Percentiles rank a stretch among this genome's conserved stretches.
Conservation (phyloP, 228 moss, liverwort and hornwort species). For the Sphagnum magellanicum region DNA sequence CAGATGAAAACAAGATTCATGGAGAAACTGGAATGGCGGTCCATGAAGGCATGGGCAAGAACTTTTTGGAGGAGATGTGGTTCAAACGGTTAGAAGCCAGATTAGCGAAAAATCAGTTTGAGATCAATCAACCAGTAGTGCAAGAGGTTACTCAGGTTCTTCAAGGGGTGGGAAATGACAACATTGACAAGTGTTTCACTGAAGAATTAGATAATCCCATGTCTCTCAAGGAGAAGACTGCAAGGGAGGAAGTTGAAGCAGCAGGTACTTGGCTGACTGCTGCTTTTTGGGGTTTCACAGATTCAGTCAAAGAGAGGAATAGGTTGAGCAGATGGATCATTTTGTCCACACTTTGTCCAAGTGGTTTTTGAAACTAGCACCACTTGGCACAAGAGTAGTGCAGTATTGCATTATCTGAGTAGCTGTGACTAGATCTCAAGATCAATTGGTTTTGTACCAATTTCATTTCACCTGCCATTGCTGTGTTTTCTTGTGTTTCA, state of each 20-base stretch:
- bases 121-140: constrained; percentile 53
- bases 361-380: too few species aligned
- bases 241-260: constrained; percentile 30
- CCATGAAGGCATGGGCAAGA: not conserved
- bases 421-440: too few species aligned
- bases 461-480: too few species aligned
- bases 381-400: too few species aligned
- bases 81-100: constrained; percentile 38
- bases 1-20: not conserved
- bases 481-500: too few species aligned
- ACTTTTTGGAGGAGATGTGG: constrained; percentile 10
- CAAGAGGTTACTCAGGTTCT: constrained; percentile 59
- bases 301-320: constrained; percentile 18
- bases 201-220: constrained; percentile 39
- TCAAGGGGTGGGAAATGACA: constrained; percentile 23
- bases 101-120: constrained; percentile 77
- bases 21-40: not conserved
- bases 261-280: constrained; percentile 31
- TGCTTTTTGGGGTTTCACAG: constrained; percentile 12
- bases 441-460: too few species aligned
- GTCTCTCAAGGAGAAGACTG: constrained; percentile 57
- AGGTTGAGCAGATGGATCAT: constrained; percentile 9
- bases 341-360: too few species aligned
- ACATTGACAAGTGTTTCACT: constrained; percentile 40
- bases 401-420: too few species aligned